Percentiles rank a stretch among this genome's conserved stretches.
phyloP scores from a whole-genome alignment of 345 rosid genomes.

The Arabidopsis arenosa region DNA sequence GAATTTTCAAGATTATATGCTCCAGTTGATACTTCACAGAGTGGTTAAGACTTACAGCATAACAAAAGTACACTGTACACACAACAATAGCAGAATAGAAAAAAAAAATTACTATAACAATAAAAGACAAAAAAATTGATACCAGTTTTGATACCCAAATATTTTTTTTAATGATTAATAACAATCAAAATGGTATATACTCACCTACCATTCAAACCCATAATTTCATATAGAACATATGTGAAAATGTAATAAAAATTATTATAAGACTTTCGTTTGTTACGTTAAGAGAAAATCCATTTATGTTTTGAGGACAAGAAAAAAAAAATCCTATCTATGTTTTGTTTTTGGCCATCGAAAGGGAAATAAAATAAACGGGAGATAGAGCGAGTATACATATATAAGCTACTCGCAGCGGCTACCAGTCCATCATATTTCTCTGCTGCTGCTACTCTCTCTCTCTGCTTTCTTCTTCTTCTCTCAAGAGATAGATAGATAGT shows the following conservation, averaged over 20 bases:
- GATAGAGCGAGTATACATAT: conserved; percentile 22
- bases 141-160: too few relatives aligned
- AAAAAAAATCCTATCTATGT: background rate
- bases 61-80: too few relatives aligned
- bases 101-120: too few relatives aligned
- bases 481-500: background rate
- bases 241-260: background rate
- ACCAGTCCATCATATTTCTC: conserved; percentile 11
- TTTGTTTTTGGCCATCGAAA: background rate
- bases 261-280: background rate
- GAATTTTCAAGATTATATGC: too few relatives aligned
- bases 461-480: background rate
- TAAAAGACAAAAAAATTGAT: too few relatives aligned
- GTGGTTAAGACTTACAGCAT: too few relatives aligned
- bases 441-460: conserved; percentile 8
- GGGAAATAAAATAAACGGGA: conserved; percentile 3
- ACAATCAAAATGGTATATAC: too few relatives aligned
- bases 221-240: background rate
- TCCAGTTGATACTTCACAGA: too few relatives aligned
- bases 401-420: conserved; percentile 24
- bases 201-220: too few relatives aligned
- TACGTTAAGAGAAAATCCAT: background rate
- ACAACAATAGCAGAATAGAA: too few relatives aligned
- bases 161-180: too few relatives aligned
- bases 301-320: background rate